Conservation (phyloP, 1,284 basidiomycete species). For the Sporisorium graminicola region DNA sequence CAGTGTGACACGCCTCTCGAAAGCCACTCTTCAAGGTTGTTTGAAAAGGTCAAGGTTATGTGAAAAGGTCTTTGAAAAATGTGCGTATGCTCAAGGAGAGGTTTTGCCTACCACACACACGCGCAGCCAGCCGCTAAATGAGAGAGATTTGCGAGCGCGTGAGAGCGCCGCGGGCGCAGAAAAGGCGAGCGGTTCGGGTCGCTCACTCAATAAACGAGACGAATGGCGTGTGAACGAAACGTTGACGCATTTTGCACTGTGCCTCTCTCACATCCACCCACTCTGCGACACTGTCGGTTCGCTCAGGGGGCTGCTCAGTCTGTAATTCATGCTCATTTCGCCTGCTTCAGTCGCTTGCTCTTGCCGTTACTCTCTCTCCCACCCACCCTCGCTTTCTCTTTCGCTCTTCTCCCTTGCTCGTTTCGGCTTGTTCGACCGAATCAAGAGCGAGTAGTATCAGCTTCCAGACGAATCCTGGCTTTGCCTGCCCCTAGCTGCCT, state of each 20-base stretch:
- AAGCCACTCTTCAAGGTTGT: conserved; percentile 1
- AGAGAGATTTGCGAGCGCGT: conserved; percentile 9
- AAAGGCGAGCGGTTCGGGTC: no score
- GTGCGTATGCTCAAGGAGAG: conserved; percentile 5
- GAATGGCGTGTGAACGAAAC: conserved; percentile 5
- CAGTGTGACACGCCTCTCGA: conserved; percentile 1
- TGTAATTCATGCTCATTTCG: background rate
- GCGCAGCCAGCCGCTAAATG: background rate
- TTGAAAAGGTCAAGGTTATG: background rate
- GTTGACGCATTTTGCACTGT: background rate
- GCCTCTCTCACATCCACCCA: background rate
- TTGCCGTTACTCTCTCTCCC: background rate
- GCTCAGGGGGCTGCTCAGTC: background rate
- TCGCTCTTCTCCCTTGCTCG: no score
- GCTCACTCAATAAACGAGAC: background rate
- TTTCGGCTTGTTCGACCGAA: conserved; percentile 11
- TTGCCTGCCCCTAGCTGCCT: background rate
- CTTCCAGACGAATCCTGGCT: background rate
- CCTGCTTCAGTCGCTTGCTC: conserved; percentile 4
- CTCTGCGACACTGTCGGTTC: background rate
- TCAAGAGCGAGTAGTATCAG: background rate
- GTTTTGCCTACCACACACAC: background rate
- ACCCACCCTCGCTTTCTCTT: background rate
- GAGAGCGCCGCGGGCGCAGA: background rate
- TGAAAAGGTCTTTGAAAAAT: background rate